phyloP scores from a whole-genome alignment of 768 basidiomycete genomes.

The Kwoniella sp. region DNA sequence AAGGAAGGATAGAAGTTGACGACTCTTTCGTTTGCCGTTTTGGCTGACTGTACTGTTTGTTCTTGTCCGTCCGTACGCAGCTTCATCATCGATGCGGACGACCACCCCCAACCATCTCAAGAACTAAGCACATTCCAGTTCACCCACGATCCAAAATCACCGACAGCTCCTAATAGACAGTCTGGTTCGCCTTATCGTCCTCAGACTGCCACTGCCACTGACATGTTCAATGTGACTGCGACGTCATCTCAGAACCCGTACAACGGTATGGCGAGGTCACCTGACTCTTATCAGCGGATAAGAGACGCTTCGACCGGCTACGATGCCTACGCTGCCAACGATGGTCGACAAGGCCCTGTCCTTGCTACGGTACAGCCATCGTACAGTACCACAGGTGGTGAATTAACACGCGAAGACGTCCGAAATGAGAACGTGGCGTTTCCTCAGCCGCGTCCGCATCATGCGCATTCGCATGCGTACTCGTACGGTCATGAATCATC shows the following conservation, averaged over 20 bases:
- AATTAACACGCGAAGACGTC: not conserved
- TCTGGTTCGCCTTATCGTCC: not conserved
- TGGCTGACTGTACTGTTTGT: too few relatives aligned
- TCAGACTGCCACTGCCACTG: not conserved
- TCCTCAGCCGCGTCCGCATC: not conserved
- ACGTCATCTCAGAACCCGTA: not conserved
- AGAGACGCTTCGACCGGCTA: conserved; percentile 4
- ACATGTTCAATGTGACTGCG: not conserved
- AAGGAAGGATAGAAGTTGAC: too few relatives aligned
- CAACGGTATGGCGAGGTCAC: conserved; percentile 4
- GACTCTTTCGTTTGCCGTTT: too few relatives aligned
- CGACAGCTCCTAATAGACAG: not conserved
- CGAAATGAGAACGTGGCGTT: not conserved
- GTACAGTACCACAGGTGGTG: not conserved
- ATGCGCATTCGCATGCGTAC: not conserved
- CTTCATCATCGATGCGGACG: not conserved
- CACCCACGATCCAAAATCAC: not conserved
- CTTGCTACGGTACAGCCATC: not conserved
- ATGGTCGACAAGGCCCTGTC: not conserved
- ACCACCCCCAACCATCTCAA: conserved; percentile 1
- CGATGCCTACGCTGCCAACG: conserved; percentile 2
- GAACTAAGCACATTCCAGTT: not conserved
- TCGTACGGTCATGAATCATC: not conserved
- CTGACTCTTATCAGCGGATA: conserved; percentile 17
- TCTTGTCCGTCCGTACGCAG: not conserved